Base-by-base conservation (phyloP, 139 green algal species). In the Nannochloris sp. region DNA sequence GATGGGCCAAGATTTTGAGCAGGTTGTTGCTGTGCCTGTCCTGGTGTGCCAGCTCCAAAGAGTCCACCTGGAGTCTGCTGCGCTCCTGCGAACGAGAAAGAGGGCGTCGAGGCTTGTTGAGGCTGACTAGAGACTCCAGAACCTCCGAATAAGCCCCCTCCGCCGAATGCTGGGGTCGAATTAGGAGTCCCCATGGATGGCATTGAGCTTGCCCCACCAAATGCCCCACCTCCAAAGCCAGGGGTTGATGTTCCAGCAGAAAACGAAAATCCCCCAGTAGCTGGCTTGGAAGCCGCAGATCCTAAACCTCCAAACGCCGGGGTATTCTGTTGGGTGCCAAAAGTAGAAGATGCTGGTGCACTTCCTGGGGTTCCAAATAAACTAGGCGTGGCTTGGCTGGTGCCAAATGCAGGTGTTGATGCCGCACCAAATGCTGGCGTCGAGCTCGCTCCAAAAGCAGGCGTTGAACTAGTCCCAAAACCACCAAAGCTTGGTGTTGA, bases 1-100 rank as follows among this genome's bases (percentile, higher is more conserved):
- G 33, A 53, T 6, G 56, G 31, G 26, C 49, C 53, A 3, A 48
- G 17, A 29, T 60, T 66, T 20, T 1, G n/a, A 53, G n/a, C 46
- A 20, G n/a, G 46, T 23, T 23, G 16, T 5, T 53, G n/a, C 16
- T 40, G 33, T 40, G 33, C 33, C 60, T 72, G 65, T 6, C 25
- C 57, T 14, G 44, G 44, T 8, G 48, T 56, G 51, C 6, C 56
- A 28, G 40, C 72, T 89, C 91, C 56, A 53, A 62, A 62, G 10
- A 53, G 46, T n/a, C 46, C 31, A 26, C 20, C 29, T 40, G 49
- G 56, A 5, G 43, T 63, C 60, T 16, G 30, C 45, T 59, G 31
- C 57, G 17, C 8, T 62, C 16, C 26, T 40, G 13, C 49, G 33
- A 40, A 40, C 6, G 33, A 40, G 58, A 63, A 69, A n/a, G 64